Percentiles rank a stretch among this genome's conserved stretches.
Evolutionary conservation across 805 yeast species (phyloP).

Genomic region (Candida nanaspora): DNA sequence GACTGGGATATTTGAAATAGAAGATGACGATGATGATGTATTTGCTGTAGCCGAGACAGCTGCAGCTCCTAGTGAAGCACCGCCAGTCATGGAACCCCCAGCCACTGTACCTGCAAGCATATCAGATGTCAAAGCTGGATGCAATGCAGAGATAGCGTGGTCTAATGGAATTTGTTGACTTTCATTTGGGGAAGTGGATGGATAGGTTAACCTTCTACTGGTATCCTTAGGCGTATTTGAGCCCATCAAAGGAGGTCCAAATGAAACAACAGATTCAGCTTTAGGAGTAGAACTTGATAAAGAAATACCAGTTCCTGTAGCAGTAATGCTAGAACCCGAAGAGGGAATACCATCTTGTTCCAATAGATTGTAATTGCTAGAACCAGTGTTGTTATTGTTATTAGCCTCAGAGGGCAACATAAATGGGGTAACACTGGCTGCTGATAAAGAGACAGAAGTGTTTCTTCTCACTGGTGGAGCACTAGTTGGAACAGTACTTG

Average conservation of each 20-base stretch:
- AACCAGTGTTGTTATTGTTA: neutral
- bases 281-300: conserved; percentile 6
- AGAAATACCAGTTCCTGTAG: conserved; percentile 1
- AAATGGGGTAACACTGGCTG: conserved; percentile 13
- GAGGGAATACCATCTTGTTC: neutral
- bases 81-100: conserved; percentile 21
- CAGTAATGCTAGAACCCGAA: neutral
- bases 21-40: neutral
- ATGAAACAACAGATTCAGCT: conserved; percentile 6
- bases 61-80: neutral
- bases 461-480: conserved; percentile 17
- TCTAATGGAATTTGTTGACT: conserved; percentile 6
- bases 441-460: conserved; percentile 9
- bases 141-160: conserved; percentile 15
- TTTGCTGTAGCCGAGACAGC: conserved; percentile 1
- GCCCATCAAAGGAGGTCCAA: conserved; percentile 19
- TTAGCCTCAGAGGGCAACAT: conserved; percentile 14
- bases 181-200: conserved; percentile 12
- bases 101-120: conserved; percentile 19
- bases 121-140: conserved; percentile 19
- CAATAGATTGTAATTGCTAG: neutral
- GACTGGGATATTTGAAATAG: neutral
- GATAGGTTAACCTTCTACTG: conserved; percentile 34
- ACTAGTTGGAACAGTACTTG: conserved; percentile 10
- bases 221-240: conserved; percentile 26